Evolutionary conservation across 768 basidiomycete species (phyloP).

Genomic region (Pleurotus sapidus): DNA sequence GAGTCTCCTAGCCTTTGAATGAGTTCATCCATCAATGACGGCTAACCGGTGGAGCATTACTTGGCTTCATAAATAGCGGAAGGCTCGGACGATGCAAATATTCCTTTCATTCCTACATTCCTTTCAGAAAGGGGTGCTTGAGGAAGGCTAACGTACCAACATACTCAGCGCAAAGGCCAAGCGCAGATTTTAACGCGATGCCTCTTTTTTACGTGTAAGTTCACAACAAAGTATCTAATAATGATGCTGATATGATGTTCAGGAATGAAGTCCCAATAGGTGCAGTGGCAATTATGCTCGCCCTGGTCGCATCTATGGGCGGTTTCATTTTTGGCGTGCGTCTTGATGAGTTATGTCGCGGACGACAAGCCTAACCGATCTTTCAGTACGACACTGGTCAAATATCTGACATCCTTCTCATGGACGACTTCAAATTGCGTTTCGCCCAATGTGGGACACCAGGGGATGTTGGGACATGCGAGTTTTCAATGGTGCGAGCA

Average conservation of each 20-base stretch:
- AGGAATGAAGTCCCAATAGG: slow-evolving; percentile 64
- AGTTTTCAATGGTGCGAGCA: slow-evolving; percentile 53
- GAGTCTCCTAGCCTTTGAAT: no score
- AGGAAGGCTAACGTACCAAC: no score
- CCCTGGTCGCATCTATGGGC: slow-evolving; percentile 68
- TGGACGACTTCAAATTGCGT: slow-evolving; percentile 64
- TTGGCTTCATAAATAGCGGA: no score
- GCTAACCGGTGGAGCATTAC: no score
- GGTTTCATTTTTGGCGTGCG: slow-evolving; percentile 58
- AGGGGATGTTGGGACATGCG: slow-evolving; percentile 38
- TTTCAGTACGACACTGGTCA: slow-evolving; percentile 68
- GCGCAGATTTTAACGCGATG: neutral
- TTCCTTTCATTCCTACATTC: no score
- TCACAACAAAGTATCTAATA: neutral
- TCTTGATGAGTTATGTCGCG: slow-evolving; percentile 7
- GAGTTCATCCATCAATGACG: no score
- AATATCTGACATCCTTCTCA: slow-evolving; percentile 73
- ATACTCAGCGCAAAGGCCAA: no score
- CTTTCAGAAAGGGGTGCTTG: no score
- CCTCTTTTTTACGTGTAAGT: neutral
- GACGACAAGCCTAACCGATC: neutral
- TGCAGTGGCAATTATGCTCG: slow-evolving; percentile 59
- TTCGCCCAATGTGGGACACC: slow-evolving; percentile 52
- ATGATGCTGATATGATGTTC: neutral
- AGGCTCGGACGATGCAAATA: no score